Conservation (phyloP, 2,329 filamentous ascomycete species). For the Fusarium fujikuroi region DNA sequence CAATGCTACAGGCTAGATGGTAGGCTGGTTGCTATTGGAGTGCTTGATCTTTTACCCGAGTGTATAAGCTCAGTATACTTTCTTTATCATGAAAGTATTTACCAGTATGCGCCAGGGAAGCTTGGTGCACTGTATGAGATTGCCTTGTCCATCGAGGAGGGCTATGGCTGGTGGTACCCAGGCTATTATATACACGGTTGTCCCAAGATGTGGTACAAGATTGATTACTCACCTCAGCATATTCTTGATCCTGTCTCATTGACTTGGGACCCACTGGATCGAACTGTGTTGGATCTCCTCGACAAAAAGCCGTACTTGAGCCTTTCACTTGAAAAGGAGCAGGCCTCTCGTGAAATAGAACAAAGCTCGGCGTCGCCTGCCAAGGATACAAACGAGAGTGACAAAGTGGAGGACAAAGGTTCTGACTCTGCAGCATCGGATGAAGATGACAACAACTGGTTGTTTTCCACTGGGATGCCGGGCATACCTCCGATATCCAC, state of each 20-base stretch:
- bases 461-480: slow-evolving; percentile 74
- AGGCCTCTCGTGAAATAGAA: not conserved
- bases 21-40: slow-evolving; percentile 77
- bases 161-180: slow-evolving; percentile 81
- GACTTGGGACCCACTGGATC: slow-evolving; percentile 69
- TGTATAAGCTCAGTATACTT: slow-evolving; percentile 87
- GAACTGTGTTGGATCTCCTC: slow-evolving; percentile 59
- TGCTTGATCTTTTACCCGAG: slow-evolving; percentile 80
- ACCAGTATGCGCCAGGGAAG: slow-evolving; percentile 77
- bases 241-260: slow-evolving; percentile 76
- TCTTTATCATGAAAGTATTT: slow-evolving; percentile 80
- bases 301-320: slow-evolving; percentile 68
- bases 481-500: slow-evolving; percentile 69
- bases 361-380: not conserved
- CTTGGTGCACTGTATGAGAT: slow-evolving; percentile 80
- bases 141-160: slow-evolving; percentile 72
- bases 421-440: slow-evolving; percentile 21
- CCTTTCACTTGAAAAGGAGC: slow-evolving; percentile 51
- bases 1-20: slow-evolving; percentile 86
- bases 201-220: slow-evolving; percentile 87
- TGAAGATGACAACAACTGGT: slow-evolving; percentile 37
- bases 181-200: slow-evolving; percentile 86
- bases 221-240: slow-evolving; percentile 78
- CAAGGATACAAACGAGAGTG: not conserved
- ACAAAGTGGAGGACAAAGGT: slow-evolving; percentile 2